These are phyloP conservation scores for Hyphodiscus hymeniophilus DNA, from an alignment of 495 filamentous ascomycete genomes.

Conservation along the genomic window DNA sequence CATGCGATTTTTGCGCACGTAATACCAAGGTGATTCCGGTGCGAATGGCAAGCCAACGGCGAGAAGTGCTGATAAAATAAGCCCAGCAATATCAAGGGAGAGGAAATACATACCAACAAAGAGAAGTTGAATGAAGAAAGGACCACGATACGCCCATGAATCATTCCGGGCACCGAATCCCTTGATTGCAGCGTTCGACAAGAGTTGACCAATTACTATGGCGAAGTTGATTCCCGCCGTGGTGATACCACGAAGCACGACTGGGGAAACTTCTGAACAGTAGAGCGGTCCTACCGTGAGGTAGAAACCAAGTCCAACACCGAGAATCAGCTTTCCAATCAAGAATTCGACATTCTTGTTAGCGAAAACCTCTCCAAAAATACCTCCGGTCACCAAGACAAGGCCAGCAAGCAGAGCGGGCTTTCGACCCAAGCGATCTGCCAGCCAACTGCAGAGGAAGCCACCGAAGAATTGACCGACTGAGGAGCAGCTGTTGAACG, in stretches of 20 bases:
- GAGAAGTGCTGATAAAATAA: slow-evolving; percentile 48
- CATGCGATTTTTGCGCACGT: slow-evolving; percentile 49
- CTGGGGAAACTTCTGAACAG: slow-evolving; percentile 20
- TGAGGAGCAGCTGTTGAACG: slow-evolving; percentile 6
- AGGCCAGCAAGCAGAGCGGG: slow-evolving; percentile 20
- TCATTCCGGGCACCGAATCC: slow-evolving; percentile 40
- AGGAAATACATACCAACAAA: slow-evolving; percentile 40
- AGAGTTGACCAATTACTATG: slow-evolving; percentile 60
- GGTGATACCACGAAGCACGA: slow-evolving; percentile 49
- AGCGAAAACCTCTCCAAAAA: slow-evolving; percentile 55
- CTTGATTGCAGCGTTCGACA: slow-evolving; percentile 54
- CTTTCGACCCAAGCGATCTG: slow-evolving; percentile 37
- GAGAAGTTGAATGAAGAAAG: slow-evolving; percentile 52
- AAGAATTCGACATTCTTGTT: slow-evolving; percentile 50
- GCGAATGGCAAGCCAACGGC: slow-evolving; percentile 53
- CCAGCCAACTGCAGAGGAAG: slow-evolving; percentile 37
- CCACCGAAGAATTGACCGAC: slow-evolving; percentile 29
- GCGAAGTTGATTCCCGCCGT: slow-evolving; percentile 67
- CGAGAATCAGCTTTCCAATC: slow-evolving; percentile 46
- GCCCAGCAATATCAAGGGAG: slow-evolving; percentile 23
- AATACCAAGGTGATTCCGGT: slow-evolving; percentile 72
- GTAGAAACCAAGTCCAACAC: slow-evolving; percentile 60
- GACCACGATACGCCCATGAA: slow-evolving; percentile 49
- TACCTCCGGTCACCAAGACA: slow-evolving; percentile 36
- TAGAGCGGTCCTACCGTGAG: slow-evolving; percentile 38